Evolutionary conservation across 1,284 basidiomycete genomes (phyloP).

Genomic region (Boletus sp.): DNA sequence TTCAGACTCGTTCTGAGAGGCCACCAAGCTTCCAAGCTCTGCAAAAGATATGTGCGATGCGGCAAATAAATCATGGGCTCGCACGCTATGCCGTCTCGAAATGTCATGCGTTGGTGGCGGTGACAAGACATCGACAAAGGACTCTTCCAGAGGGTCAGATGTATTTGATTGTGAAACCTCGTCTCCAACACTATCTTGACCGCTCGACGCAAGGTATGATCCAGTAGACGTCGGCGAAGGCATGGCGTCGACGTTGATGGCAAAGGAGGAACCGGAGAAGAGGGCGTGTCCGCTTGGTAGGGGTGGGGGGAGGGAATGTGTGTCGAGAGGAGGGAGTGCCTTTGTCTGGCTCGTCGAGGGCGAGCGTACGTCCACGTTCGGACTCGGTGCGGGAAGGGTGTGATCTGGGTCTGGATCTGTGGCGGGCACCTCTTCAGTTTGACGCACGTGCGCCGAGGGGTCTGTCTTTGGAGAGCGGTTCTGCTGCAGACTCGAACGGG

Average conservation of each 20-base stretch:
- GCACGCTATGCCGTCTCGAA: conserved; percentile 21
- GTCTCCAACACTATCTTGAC: background rate
- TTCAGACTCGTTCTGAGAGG: conserved; percentile 3
- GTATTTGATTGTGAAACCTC: background rate
- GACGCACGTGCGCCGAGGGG: background rate
- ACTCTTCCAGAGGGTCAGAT: conserved; percentile 8
- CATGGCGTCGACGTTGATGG: background rate
- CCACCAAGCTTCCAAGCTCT: conserved; percentile 26
- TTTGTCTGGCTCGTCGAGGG: background rate
- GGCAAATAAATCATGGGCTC: conserved; percentile 27
- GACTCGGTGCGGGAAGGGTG: background rate
- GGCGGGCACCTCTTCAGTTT: background rate
- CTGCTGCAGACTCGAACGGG: background rate
- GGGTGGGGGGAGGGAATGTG: conserved; percentile 18
- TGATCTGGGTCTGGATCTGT: background rate
- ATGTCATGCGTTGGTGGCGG: conserved; percentile 12
- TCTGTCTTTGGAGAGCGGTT: background rate
- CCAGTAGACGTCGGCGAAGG: background rate
- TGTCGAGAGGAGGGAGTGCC: conserved; percentile 14
- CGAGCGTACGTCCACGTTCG: background rate
- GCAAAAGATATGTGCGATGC: conserved; percentile 28
- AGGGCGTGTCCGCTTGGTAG: conserved; percentile 5
- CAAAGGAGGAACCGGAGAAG: background rate
- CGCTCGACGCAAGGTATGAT: background rate
- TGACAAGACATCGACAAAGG: conserved; percentile 24